Percentiles rank a stretch among this genome's conserved stretches.
Conservation (phyloP, 345 rosid genomes). For the Linum usitatissimum region DNA sequence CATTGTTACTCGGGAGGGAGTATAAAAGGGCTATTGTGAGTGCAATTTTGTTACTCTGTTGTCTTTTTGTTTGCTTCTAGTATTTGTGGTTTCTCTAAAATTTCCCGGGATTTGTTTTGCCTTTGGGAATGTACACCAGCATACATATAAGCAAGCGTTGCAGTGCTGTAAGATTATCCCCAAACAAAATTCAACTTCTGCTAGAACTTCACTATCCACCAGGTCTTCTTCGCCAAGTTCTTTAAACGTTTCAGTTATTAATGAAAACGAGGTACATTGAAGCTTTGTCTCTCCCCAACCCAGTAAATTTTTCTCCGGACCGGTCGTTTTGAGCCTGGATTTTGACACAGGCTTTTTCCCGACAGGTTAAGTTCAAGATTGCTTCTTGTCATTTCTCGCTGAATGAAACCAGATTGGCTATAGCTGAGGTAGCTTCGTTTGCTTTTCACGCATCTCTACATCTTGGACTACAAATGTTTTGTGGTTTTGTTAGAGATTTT, state of each 20-base stretch:
- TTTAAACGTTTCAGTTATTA: constrained; percentile 45
- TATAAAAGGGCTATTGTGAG: constrained; percentile 83
- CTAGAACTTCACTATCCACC: constrained; percentile 58
- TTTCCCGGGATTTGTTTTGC: background rate
- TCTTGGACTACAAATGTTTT: constrained; percentile 2
- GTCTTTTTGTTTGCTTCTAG: background rate
- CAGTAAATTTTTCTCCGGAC: background rate
- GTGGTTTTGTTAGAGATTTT: background rate
- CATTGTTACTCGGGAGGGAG: constrained; percentile 74
- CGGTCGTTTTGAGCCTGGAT: background rate
- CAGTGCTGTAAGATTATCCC: constrained; percentile 65
- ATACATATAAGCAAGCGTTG: constrained; percentile 75
- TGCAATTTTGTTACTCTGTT: background rate
- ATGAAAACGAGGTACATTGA: constrained; percentile 70
- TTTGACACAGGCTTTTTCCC: constrained; percentile 1
- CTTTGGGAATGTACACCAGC: constrained; percentile 26
- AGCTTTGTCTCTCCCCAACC: background rate
- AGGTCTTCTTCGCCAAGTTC: constrained; percentile 82
- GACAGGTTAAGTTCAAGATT: constrained; percentile 84
- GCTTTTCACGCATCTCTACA: constrained; percentile 6
- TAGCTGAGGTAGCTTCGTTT: constrained; percentile 52
- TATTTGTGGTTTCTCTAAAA: background rate
- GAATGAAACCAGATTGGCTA: constrained; percentile 63
- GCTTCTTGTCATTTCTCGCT: constrained; percentile 80
- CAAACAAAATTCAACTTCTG: constrained; percentile 53